Evolutionary conservation across 306 rosid genomes (phyloP).

Genomic region (Quercus aquifolioides): DNA sequence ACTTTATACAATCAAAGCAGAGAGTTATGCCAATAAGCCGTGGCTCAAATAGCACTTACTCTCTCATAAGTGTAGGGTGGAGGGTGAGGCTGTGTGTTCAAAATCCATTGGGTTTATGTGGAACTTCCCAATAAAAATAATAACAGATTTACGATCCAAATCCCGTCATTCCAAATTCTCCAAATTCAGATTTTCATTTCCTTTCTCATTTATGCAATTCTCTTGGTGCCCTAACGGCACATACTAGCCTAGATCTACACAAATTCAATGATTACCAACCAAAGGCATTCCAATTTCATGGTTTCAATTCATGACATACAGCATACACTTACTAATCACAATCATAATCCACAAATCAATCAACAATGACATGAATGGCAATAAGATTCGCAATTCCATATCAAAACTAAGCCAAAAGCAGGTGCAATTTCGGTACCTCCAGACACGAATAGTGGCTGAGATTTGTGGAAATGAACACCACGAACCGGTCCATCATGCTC

Average conservation of each 20-base stretch:
- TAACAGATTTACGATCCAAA: background rate
- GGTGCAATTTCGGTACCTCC: slow-evolving; percentile 61
- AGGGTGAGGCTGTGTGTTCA: too few species aligned
- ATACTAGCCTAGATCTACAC: background rate
- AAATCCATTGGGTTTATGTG: too few species aligned
- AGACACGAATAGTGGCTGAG: slow-evolving; percentile 94
- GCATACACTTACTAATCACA: background rate
- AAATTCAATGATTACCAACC: background rate
- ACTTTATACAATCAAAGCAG: background rate
- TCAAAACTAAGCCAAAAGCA: background rate
- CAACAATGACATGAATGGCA: background rate
- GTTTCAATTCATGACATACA: background rate
- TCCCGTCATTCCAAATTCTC: background rate
- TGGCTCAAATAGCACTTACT: too few species aligned
- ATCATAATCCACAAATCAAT: background rate
- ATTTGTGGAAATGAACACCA: slow-evolving; percentile 93
- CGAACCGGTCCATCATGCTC: slow-evolving; percentile 99
- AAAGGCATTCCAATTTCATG: background rate
- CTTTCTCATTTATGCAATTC: background rate
- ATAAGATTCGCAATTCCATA: background rate
- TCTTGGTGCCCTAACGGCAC: background rate
- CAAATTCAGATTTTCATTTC: background rate
- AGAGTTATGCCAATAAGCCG: too few species aligned
- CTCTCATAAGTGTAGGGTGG: too few species aligned
- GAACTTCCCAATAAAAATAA: too few species aligned